A percentile compares a stretch with the other conserved stretches of the same genome.
Conservation (phyloP, 202 grass and related monocot species). For the Cymbopogon flexuosus region DNA sequence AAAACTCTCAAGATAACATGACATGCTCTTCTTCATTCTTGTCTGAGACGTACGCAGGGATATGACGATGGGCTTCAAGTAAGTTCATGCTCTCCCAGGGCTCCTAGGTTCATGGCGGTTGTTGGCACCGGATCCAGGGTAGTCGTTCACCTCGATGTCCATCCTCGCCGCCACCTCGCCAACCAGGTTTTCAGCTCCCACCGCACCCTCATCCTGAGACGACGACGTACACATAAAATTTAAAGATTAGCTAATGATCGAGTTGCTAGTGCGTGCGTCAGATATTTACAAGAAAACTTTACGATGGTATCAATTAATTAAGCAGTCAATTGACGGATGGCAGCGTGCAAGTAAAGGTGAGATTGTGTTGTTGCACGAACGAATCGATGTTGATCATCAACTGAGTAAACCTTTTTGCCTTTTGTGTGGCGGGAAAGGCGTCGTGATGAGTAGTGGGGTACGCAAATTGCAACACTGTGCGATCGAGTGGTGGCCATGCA, state of each 20-base stretch:
- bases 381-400: neutral
- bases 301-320: neutral
- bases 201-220: too few species aligned
- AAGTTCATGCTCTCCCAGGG: too few species aligned
- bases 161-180: too few species aligned
- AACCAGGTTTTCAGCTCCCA: too few species aligned
- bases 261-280: neutral
- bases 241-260: neutral
- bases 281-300: neutral
- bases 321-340: neutral
- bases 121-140: too few species aligned
- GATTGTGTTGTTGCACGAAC: constrained; percentile 17
- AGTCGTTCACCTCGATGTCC: too few species aligned
- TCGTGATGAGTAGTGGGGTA: neutral
- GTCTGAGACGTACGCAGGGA: too few species aligned
- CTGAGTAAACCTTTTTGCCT: neutral
- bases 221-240: neutral
- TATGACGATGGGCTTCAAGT: too few species aligned
- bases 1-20: too few species aligned
- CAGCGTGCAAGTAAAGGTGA: neutral
- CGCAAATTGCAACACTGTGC: neutral
- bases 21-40: too few species aligned
- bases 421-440: neutral
- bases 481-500: constrained; percentile 37
- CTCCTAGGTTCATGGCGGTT: too few species aligned